A percentile compares a stretch with the other conserved stretches of the same genome.
Conservation (phyloP, 768 basidiomycete species). For the Naganishia vishniacii region DNA sequence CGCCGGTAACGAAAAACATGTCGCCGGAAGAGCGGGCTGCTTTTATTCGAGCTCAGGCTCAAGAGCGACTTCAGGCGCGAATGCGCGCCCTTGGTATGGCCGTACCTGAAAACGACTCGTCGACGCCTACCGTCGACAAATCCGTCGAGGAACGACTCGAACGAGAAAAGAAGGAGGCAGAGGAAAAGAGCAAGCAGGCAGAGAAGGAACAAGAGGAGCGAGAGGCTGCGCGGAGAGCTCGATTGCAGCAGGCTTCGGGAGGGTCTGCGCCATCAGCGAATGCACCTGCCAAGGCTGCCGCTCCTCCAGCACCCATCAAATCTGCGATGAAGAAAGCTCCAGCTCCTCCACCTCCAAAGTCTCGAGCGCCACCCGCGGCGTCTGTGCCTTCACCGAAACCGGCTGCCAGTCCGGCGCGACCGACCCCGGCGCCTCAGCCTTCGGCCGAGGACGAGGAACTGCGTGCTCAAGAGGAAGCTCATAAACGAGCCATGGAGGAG, state of each 20-base stretch:
- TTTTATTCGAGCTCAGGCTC: conserved; percentile 70
- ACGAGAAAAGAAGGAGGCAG: conserved; percentile 83
- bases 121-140: conserved; percentile 58
- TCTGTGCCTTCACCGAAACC: conserved; percentile 49
- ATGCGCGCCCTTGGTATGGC: conserved; percentile 77
- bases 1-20: conserved; percentile 65
- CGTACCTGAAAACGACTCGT: conserved; percentile 28
- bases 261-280: conserved; percentile 47
- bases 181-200: conserved; percentile 70
- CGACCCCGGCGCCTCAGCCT: conserved; percentile 49
- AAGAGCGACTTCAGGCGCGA: conserved; percentile 73
- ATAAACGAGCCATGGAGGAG: conserved; percentile 65
- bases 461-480: conserved; percentile 62
- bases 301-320: conserved; percentile 51
- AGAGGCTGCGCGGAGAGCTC: conserved; percentile 64
- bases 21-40: conserved; percentile 75
- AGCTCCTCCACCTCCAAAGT: conserved; percentile 49
- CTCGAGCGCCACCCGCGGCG: conserved; percentile 38
- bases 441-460: conserved; percentile 65
- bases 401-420: conserved; percentile 37
- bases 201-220: conserved; percentile 77
- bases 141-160: conserved; percentile 77
- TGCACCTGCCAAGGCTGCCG: conserved; percentile 49
- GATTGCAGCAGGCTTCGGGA: conserved; percentile 59
- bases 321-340: conserved; percentile 50